Base-by-base conservation (phyloP, 2,329 filamentous ascomycete genomes). In the Ascochyta fabae region DNA sequence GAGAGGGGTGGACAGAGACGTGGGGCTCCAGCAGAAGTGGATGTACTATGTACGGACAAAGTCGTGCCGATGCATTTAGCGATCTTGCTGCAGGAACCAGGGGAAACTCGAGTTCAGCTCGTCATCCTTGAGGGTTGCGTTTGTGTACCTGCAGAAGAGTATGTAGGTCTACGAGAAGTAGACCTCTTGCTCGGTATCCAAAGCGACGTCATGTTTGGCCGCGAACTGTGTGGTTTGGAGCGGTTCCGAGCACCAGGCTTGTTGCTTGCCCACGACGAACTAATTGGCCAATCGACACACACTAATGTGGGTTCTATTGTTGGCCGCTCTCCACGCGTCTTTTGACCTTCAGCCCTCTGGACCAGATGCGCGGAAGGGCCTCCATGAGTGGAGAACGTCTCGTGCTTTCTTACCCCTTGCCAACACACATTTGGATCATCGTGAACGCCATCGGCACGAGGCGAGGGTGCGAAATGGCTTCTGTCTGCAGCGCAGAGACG, bases 41-140 rank as follows among this genome's bases (percentile, higher is more conserved):
- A 54, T 54, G 53, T 27, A 49, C 55, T 58, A 54, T 54, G 53
- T 27, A 49, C 55, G 53, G 59, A 55, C 40, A 44, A 44, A 57
- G 48, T 53, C 43, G 42, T 39, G 55, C 57, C 59, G 62, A 65
- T 49, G 57, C 53, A 52, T 60, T 58, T 52, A 51, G 60, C 56
- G 15, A 41, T 33, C 15, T 41, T 51, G 56, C 54, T 62, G 62
- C 62, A 66, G 58, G 53, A 55, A 58, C 57, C 43, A 53, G 48
- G 59, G 42, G 40, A 50, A 36, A 12, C 12, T 27, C 36, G 46
- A 35, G 12, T 19, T 27, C 9, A 34, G 22, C 33, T 42, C n/a
- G 43, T 39, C 38, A 43, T 29, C 19, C 19, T 34, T 23, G 26
- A 43, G 40, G 13, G 40, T 31, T 33, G 41, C 34, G 12, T 24